Evolutionary conservation across 768 basidiomycete species (phyloP).

Genomic region (Amanita rubescens): DNA sequence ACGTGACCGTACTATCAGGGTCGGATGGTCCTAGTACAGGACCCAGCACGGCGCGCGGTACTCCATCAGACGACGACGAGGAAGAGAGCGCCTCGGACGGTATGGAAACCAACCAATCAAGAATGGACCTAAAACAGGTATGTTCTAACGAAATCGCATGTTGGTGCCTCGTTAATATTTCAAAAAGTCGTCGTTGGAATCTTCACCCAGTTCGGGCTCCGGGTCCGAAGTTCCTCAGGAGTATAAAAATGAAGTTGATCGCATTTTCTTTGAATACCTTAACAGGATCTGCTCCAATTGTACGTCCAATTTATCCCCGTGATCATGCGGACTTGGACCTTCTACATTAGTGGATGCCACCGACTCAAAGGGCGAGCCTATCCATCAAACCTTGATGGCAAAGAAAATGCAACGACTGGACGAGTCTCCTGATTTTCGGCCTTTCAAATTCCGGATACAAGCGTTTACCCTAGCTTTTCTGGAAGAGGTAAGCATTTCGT

Average conservation of each 20-base stretch:
- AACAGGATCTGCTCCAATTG: constrained; percentile 85
- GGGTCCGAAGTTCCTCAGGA: constrained; percentile 68
- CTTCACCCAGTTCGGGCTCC: constrained; percentile 18
- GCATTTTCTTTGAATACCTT: constrained; percentile 86
- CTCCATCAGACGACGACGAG: constrained; percentile 44
- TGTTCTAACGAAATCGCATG: background rate
- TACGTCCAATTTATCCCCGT: constrained; percentile 34
- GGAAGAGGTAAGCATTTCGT: constrained; percentile 59
- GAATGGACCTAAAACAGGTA: constrained; percentile 9
- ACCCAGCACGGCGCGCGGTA: constrained; percentile 29
- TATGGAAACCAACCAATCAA: constrained; percentile 23
- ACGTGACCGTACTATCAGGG: constrained; percentile 15
- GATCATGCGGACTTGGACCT: constrained; percentile 13
- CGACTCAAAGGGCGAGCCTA: constrained; percentile 92
- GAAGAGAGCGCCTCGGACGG: constrained; percentile 38
- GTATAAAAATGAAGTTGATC: constrained; percentile 75
- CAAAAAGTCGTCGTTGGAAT: constrained; percentile 18
- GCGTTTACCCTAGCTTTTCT: constrained; percentile 95
- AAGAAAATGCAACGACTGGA: constrained; percentile 98
- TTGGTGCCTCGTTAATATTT: background rate
- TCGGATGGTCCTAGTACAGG: constrained; percentile 22
- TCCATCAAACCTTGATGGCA: constrained; percentile 97
- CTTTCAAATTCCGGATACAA: constrained; percentile 98
- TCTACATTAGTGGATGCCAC: constrained; percentile 74
- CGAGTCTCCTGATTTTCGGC: constrained; percentile 93